These are phyloP conservation scores for Aspergillus incahuasiensis DNA, from an alignment of 495 filamentous ascomycete species.

Conservation along the genomic window DNA sequence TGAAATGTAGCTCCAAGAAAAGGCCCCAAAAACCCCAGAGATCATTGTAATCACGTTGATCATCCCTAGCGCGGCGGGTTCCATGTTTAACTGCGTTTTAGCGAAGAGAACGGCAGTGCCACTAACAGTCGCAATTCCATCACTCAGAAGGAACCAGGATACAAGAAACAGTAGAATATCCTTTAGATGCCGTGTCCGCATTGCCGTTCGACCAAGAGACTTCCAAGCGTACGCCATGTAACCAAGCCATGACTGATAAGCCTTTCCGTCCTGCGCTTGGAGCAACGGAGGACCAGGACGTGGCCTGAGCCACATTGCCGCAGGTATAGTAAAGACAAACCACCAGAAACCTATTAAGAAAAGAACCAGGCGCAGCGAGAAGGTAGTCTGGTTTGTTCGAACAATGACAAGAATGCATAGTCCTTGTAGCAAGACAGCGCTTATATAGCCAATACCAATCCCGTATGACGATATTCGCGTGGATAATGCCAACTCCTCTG, in stretches of 20 bases:
- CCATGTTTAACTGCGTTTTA: constrained; percentile 89
- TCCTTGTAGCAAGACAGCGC: constrained; percentile 73
- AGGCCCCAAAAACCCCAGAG: constrained; percentile 79
- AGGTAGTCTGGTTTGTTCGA: constrained; percentile 64
- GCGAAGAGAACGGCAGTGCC: constrained; percentile 94
- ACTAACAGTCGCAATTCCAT: constrained; percentile 90
- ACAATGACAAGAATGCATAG: constrained; percentile 69
- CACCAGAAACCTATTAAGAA: constrained; percentile 92
- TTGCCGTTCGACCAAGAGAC: constrained; percentile 73
- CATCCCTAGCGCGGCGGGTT: constrained; percentile 77
- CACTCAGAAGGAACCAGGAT: constrained; percentile 92
- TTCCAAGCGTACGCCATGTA: constrained; percentile 83
- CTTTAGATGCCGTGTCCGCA: constrained; percentile 71
- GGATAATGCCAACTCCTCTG: constrained; percentile 67
- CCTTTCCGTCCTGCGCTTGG: constrained; percentile 31
- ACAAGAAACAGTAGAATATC: constrained; percentile 84
- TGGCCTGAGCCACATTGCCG: constrained; percentile 83
- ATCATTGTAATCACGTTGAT: constrained; percentile 89
- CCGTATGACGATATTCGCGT: constrained; percentile 84
- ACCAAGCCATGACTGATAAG: constrained; percentile 42
- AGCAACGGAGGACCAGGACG: constrained; percentile 79
- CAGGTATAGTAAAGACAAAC: constrained; percentile 86
- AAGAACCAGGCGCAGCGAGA: constrained; percentile 75
- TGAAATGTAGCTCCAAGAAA: constrained; percentile 80
- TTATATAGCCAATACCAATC: constrained; percentile 86